phyloP scores from a whole-genome alignment of 169 alveolate genomes.

The Sarcocystis neurona region DNA sequence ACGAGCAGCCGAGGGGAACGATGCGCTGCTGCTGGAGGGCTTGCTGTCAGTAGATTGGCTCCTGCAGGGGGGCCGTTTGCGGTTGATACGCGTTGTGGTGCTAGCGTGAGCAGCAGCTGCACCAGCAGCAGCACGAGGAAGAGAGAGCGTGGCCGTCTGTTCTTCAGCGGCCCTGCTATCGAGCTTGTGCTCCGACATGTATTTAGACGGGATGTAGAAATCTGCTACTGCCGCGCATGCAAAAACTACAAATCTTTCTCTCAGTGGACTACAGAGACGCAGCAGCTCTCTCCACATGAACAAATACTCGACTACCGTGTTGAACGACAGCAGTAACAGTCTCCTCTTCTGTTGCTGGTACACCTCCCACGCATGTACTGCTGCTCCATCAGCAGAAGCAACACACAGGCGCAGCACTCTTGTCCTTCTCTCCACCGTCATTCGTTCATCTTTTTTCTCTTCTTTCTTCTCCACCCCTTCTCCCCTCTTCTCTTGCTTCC shows the following conservation, averaged over 20 bases:
- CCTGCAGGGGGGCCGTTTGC: neutral
- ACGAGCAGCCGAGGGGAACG: too few relatives aligned
- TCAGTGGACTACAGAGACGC: constrained; percentile 28
- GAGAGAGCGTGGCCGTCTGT: too few relatives aligned
- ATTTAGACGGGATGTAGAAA: constrained; percentile 41
- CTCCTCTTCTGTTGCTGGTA: too few relatives aligned
- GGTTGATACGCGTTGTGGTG: too few relatives aligned
- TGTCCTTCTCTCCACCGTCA: too few relatives aligned
- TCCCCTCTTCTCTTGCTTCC: too few relatives aligned
- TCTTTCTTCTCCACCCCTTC: too few relatives aligned
- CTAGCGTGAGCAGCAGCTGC: neutral
- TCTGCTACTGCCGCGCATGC: constrained; percentile 63
- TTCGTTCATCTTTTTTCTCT: too few relatives aligned
- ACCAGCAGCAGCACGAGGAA: neutral
- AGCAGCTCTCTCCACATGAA: constrained; percentile 44
- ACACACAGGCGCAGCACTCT: too few relatives aligned
- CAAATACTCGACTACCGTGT: constrained; percentile 40
- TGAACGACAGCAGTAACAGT: constrained; percentile 41
- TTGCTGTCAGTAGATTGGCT: neutral
- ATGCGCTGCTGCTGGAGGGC: neutral
- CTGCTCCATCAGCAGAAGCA: too few relatives aligned
- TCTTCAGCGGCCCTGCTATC: too few relatives aligned
- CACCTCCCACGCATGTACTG: too few relatives aligned
- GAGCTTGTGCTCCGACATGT: constrained; percentile 54
- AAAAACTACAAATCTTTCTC: constrained; percentile 44